Conservation (phyloP, 2,329 filamentous ascomycete genomes). For the Hymenoscyphus albidus region DNA sequence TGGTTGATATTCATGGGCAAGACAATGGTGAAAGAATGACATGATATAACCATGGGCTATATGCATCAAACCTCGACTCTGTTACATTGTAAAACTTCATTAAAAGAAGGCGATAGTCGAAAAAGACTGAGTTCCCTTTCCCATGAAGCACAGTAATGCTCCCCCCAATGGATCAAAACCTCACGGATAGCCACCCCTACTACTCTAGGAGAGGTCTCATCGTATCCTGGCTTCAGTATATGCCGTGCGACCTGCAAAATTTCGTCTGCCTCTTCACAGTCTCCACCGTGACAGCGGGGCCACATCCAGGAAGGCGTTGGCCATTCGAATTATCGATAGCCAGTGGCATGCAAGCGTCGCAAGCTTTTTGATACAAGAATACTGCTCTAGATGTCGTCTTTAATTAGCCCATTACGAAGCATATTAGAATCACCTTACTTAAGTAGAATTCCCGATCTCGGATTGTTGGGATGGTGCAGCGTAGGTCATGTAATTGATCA, state of each 20-base stretch:
- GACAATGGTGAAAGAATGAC: too few relatives aligned
- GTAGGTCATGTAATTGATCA: neutral
- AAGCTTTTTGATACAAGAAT: neutral
- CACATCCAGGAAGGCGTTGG: neutral
- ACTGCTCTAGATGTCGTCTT: neutral
- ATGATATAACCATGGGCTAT: too few relatives aligned
- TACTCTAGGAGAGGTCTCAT: neutral
- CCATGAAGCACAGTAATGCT: neutral
- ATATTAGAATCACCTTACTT: neutral
- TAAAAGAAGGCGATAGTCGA: neutral
- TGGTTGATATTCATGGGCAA: too few relatives aligned
- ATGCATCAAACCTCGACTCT: neutral
- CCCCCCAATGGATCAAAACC: neutral
- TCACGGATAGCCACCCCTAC: neutral
- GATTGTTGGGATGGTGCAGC: neutral
- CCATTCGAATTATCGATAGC: neutral
- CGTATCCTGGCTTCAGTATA: neutral
- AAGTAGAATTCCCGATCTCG: neutral
- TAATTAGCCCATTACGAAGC: neutral
- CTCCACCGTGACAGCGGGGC: neutral
- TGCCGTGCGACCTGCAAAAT: neutral
- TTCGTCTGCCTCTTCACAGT: neutral
- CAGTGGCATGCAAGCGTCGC: neutral
- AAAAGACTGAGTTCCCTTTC: neutral
- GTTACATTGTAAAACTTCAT: neutral